phyloP scores from a whole-genome alignment of 352 stramenopile genomes.

The Lagenidium giganteum region DNA sequence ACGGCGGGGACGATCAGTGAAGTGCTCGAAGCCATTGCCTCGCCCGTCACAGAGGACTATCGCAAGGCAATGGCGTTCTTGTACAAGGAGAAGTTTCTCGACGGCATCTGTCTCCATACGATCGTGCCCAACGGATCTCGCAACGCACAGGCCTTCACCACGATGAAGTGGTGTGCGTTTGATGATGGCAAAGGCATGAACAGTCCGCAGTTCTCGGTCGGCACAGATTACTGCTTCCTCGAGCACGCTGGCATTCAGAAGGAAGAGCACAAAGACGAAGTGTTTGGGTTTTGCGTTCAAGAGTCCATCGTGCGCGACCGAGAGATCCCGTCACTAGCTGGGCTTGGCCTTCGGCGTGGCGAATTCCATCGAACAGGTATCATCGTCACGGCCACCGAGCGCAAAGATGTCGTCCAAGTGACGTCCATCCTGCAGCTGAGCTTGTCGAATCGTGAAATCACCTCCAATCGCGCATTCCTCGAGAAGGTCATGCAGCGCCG shows the following conservation, averaged over 20 bases:
- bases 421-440: conserved; percentile 59
- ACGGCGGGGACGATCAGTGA: conserved; percentile 54
- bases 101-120: conserved; percentile 53
- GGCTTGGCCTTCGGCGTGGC: conserved; percentile 44
- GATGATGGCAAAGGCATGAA: conserved; percentile 34
- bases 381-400: conserved; percentile 53
- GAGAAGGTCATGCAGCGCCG: conserved; percentile 46
- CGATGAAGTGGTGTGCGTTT: conserved; percentile 75
- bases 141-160: conserved; percentile 48
- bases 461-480: conserved; percentile 22
- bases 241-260: conserved; percentile 55
- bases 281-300: conserved; percentile 62
- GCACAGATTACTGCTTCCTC: conserved; percentile 77
- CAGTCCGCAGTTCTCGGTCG: conserved; percentile 19
- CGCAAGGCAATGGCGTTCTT: conserved; percentile 61
- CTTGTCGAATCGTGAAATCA: conserved; percentile 19
- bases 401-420: conserved; percentile 54
- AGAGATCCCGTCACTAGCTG: conserved; percentile 53
- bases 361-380: conserved; percentile 59
- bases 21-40: conserved; percentile 56
- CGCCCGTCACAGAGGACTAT: conserved; percentile 62
- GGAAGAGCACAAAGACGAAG: conserved; percentile 12
- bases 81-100: conserved; percentile 49
- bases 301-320: conserved; percentile 55
- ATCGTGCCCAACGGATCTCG: conserved; percentile 18